Conservation (phyloP, 345 rosid genomes). For the Chamaenerion angustifolium region DNA sequence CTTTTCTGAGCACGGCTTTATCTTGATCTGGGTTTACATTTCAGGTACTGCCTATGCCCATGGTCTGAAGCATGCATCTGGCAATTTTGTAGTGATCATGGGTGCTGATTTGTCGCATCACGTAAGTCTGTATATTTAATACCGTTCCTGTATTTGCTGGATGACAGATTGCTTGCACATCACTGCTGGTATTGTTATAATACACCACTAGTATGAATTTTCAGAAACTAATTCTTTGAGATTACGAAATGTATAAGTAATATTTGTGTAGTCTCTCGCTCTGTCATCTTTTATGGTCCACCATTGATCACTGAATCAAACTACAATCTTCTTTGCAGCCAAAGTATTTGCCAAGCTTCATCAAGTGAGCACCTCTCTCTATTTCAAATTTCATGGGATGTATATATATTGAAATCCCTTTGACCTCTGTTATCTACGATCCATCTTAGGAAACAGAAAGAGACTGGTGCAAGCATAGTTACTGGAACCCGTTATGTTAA, state of each 20-base stretch:
- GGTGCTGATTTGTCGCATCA: conserved; percentile 99
- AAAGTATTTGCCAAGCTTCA: conserved; percentile 76
- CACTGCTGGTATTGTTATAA: no score
- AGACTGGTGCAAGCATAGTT: conserved; percentile 89
- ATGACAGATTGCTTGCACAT: no score
- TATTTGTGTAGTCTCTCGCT: not conserved
- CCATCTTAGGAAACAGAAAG: conserved; percentile 62
- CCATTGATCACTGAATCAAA: conserved; percentile 2
- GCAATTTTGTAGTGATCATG: no score
- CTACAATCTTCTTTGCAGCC: conserved; percentile 49
- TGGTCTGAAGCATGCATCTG: no score
- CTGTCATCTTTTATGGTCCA: not conserved
- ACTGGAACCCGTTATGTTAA: no score
- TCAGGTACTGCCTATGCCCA: no score
- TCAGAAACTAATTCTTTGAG: no score
- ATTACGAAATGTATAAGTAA: no score
- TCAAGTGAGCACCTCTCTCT: conserved; percentile 19
- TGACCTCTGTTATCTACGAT: conserved; percentile 3
- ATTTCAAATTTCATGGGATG: not conserved
- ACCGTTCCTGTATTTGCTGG: no score
- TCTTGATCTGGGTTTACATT: conserved; percentile 10
- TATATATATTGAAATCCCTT: conserved; percentile 2
- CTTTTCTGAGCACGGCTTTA: not conserved
- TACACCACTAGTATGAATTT: no score
- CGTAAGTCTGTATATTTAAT: conserved; percentile 31